A percentile compares a stretch with the other conserved stretches of the same genome.
These are phyloP conservation scores for Solanum bukasovii DNA, from an alignment of 257 asterid species.

Conservation along the genomic window DNA sequence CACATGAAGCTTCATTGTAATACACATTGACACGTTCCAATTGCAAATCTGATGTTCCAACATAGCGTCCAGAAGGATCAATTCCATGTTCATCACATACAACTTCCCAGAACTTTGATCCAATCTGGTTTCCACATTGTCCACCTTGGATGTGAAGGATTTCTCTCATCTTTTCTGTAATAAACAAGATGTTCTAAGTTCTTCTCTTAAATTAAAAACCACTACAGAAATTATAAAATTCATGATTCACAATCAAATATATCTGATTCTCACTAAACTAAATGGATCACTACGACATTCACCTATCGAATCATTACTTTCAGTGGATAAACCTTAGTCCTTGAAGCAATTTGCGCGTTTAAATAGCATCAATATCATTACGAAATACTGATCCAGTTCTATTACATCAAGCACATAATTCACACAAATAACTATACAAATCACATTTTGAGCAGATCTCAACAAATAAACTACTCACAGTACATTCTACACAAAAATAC, in stretches of 20 bases:
- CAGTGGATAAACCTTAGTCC: background rate
- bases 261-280: background rate
- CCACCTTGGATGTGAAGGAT: slow-evolving; percentile 91
- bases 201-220: background rate
- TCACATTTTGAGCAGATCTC: background rate
- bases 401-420: background rate
- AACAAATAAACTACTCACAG: background rate
- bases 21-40: slow-evolving; percentile 86
- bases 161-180: slow-evolving; percentile 68
- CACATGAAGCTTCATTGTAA: slow-evolving; percentile 84
- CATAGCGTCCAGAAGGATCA: slow-evolving; percentile 76
- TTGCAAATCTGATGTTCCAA: slow-evolving; percentile 78
- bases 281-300: background rate
- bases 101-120: slow-evolving; percentile 90
- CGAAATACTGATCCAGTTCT: background rate
- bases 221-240: background rate
- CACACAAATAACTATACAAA: background rate
- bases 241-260: background rate
- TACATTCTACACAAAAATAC: background rate
- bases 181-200: background rate
- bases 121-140: slow-evolving; percentile 88
- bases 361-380: background rate
- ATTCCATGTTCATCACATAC: slow-evolving; percentile 88
- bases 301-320: background rate
- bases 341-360: background rate